These are phyloP conservation scores for Rutstroemia sydowiana DNA, from an alignment of 2,329 filamentous ascomycete species.

Conservation along the genomic window DNA sequence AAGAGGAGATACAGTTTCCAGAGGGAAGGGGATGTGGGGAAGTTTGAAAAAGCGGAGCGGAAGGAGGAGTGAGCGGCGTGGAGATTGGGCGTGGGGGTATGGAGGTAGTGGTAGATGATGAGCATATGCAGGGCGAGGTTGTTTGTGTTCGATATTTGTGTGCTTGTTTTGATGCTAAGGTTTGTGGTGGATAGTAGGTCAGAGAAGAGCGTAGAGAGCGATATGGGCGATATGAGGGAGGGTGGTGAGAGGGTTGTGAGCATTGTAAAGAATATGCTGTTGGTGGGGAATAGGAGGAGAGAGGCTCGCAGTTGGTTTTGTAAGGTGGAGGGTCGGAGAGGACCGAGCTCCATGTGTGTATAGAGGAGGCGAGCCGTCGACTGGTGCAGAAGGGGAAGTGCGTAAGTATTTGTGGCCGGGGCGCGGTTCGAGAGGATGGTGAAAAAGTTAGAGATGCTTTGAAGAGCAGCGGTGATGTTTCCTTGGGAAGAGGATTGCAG, in stretches of 20 bases:
- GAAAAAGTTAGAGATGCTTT: slow-evolving; percentile 36
- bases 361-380: slow-evolving; percentile 61
- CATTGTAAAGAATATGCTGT: slow-evolving; percentile 66
- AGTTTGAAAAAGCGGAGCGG: slow-evolving; percentile 28
- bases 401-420: slow-evolving; percentile 22
- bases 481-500: slow-evolving; percentile 43
- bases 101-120: slow-evolving; percentile 47
- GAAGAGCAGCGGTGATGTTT: slow-evolving; percentile 45
- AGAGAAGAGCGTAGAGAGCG: neutral
- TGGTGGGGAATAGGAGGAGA: slow-evolving; percentile 60
- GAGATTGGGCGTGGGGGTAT: slow-evolving; percentile 41
- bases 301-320: slow-evolving; percentile 54
- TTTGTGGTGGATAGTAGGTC: slow-evolving; percentile 24
- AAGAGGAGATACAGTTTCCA: slow-evolving; percentile 48
- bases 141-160: no score
- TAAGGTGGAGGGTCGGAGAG: slow-evolving; percentile 61
- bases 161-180: no score
- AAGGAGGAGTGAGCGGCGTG: slow-evolving; percentile 39
- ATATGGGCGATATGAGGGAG: neutral
- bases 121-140: slow-evolving; percentile 38
- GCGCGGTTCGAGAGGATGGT: slow-evolving; percentile 36
- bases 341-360: slow-evolving; percentile 47
- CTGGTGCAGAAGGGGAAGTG: slow-evolving; percentile 63
- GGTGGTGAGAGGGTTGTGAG: slow-evolving; percentile 38
- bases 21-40: slow-evolving; percentile 36